Base-by-base conservation (phyloP, 2,329 filamentous ascomycete species). In the Parastagonospora nodorum region DNA sequence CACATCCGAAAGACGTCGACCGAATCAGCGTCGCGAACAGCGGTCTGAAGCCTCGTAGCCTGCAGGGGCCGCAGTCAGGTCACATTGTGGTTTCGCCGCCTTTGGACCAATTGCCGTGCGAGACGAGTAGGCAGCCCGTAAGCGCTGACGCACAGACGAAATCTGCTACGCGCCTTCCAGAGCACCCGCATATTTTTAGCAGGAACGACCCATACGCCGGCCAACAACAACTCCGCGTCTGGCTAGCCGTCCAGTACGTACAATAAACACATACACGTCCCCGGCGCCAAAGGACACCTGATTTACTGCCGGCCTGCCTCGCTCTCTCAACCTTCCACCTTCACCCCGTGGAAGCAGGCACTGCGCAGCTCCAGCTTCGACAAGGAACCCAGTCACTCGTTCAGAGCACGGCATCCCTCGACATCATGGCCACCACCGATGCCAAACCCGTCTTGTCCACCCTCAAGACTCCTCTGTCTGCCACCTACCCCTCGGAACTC, bases 401-500 rank as follows among this genome's bases (percentile, higher is more conserved):
- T 69, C 55, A 60, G 46, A 50, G 48, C 60, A 59, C 57, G 44
- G 48, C 54, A 59, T 51, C 40, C 47, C 45, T 50, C 58, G 45
- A 53, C 63, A 60, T 58, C 64, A 74, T 74, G 72, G 72, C 72
- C 55, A 61, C 73, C 32, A 73, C 73, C 43, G 67, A 74, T 47
- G 63, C 71, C 45, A 79, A 78, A 67, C 73, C 75, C 48, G 55
- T 64, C 11, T 55, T 74, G 60, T 64, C 74, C 51, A 69, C 73
- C 31, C 70, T 81, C 53, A 78, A 78, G 66, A 81, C 82, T 51
- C 86, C 86, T 62, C 80, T 85, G 50, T 84, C 84, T 57, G 84
- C 87, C 40, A 84, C 76, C 27, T 80, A 80, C 51, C 78, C 78
- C 7, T 81, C 78, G 5, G 78, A 80, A 66, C 66, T 80, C 47